Evolutionary conservation across 2,329 filamentous ascomycete genomes (phyloP).

Genomic region (Elsinoe fawcettii): DNA sequence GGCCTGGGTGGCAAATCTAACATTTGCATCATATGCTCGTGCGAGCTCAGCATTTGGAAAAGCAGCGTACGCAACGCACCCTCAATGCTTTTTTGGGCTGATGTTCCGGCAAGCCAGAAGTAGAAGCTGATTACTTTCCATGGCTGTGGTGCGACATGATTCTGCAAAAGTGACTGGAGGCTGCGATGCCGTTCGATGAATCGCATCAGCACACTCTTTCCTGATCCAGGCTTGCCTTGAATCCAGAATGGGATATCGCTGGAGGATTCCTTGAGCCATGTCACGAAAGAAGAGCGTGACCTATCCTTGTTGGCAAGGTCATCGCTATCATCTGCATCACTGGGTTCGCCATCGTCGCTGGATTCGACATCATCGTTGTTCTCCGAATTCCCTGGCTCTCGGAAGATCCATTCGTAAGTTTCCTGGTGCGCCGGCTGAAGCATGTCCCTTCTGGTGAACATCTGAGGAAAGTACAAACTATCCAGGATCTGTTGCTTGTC

Average conservation of each 20-base stretch:
- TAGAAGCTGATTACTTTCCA: background rate
- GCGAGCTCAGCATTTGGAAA: background rate
- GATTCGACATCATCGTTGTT: no score
- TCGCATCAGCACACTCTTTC: background rate
- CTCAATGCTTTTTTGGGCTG: background rate
- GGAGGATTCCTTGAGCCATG: no score
- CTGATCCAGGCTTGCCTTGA: background rate
- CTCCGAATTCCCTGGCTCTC: background rate
- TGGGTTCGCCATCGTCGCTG: no score
- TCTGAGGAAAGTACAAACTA: background rate
- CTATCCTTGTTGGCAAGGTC: no score
- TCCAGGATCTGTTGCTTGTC: background rate
- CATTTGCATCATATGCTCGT: no score
- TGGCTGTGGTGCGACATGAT: background rate
- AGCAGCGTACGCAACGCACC: background rate
- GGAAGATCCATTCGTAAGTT: background rate
- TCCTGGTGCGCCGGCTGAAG: background rate
- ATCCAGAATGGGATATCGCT: no score
- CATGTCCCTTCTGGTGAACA: background rate
- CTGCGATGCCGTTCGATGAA: background rate
- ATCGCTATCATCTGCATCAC: no score
- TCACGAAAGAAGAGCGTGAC: no score
- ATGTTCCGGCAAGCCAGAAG: background rate
- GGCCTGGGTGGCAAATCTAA: no score
- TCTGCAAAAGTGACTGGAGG: background rate